Base-by-base conservation (phyloP, 2,329 filamentous ascomycete genomes). In the Colletotrichum kahawae region DNA sequence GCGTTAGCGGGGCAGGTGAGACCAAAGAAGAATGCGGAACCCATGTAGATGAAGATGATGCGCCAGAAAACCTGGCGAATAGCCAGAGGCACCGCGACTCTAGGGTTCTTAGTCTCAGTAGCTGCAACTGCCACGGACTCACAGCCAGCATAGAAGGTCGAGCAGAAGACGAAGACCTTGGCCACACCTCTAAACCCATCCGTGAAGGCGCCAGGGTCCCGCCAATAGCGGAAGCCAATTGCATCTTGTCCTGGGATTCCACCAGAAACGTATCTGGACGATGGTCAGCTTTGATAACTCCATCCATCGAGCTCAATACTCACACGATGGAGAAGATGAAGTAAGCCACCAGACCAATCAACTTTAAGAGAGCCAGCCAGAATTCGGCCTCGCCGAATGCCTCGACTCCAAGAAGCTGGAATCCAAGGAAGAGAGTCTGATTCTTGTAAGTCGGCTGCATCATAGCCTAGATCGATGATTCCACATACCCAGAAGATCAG, bases 331-430 rank as follows among this genome's bases (percentile, higher is more conserved):
- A 90, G 79, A 95, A 95, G 77, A 95, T 86, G 82, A 94, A 94
- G 82, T 93, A 95, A 2, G 93, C 93, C 2, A 93, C 85, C 2
- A 95, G 85, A 2, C 93, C 93, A 4, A 92, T 81, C 7, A 95
- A 88, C 81, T 96, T 96, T 80, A 95, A 84, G 18, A 93, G 88
- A 1, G 93, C 92, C 71, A 95, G 90, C 93, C 93, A 95, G 80
- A 95, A 95, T 80, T 96, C 94, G 12, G 93, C 91, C 81, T 96
- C 94, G 16, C 94, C 94, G 81, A 95, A 96, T 5, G 92, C 91
- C 78, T 92, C 91, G 2, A 95, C 92, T 2, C 93, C 93, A 2
- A 95, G 85, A 38, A 95, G 87, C 79, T 95, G 94, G 74, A 95
- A 91, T 0, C 85, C 87, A 1, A 93, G 87, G 77, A 95, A 94